Evolutionary conservation across 495 filamentous ascomycete species (phyloP), one percentile per base, ranked within the genome.

Genomic region (Xylaria telfairii): DNA sequence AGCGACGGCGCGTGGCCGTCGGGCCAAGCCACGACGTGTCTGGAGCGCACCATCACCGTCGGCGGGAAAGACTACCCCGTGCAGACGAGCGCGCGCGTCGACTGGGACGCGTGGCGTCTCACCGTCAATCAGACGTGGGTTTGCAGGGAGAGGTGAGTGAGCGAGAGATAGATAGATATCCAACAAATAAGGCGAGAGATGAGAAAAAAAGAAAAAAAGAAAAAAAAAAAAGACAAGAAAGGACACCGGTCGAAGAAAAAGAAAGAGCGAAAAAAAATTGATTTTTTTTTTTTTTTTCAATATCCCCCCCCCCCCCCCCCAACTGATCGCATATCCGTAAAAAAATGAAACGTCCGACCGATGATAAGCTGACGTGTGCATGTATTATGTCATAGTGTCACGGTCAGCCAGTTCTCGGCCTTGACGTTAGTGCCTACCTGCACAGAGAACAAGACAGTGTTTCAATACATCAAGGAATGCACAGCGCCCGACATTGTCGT

Each of bases 51-150:
- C 24, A 56, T 74, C 12, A 65, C 66, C 1, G 60, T 70, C 2
- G 65, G 49, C 15, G 64, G 24, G 8, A 74, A 66, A 7, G 12
- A 46, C 8, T 71, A 71, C 41, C 42, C 72, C 26, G 65, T 77
- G 7, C 62, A 6, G 30, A 77, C 75, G 47, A 69, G 62, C 44
- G 68, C 68, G 28, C 67, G 60, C 3, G 15, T 76, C 47, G 17
- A 67, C 37, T 77, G 69, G 47, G 70, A 77, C 6, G 56, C 49
- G 1, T 77, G 75, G 75, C 57, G 56, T 37, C 34, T 77, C 28
- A 67, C 39, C 32, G 75, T 77, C 13, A 77, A 77, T 39, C 75
- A 77, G 70, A 77, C 69, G 17, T 74, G 70, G 71, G 56, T 49
- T 21, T 75, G 75, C 30, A 71, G 66, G 21, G 65, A 41, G 21